These are phyloP conservation scores for Filobasidium floriforme DNA, from an alignment of 768 basidiomycete species.

Conservation along the genomic window DNA sequence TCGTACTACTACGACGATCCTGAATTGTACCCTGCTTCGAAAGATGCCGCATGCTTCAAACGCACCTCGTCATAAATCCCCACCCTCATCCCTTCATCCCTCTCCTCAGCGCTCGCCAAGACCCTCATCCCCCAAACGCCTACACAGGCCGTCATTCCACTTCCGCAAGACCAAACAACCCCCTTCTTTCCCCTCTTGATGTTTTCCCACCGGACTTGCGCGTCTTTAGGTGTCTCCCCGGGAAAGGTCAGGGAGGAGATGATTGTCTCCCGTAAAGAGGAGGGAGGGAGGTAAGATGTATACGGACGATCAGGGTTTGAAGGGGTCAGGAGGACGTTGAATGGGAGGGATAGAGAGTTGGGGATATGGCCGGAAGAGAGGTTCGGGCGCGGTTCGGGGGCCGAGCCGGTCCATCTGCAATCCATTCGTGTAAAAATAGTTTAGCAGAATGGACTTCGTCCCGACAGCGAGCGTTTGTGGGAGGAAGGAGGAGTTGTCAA, in stretches of 20 bases:
- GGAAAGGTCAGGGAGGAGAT: constrained; percentile 55
- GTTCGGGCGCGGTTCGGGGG: constrained; percentile 81
- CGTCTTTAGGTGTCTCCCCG: constrained; percentile 7
- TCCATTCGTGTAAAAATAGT: too few relatives aligned
- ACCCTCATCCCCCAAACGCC: constrained; percentile 86
- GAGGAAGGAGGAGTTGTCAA: not conserved
- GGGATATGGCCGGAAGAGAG: constrained; percentile 91
- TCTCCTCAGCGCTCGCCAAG: constrained; percentile 46
- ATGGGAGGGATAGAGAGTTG: constrained; percentile 73
- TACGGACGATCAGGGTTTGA: constrained; percentile 49
- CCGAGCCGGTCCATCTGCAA: constrained; percentile 65
- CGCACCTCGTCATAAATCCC: constrained; percentile 91
- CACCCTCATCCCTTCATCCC: constrained; percentile 42
- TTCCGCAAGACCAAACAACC: constrained; percentile 77
- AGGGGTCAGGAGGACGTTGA: constrained; percentile 61
- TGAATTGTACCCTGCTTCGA: constrained; percentile 5
- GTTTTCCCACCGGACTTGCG: constrained; percentile 48
- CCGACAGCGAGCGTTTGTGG: too few relatives aligned
- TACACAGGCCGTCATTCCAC: constrained; percentile 95
- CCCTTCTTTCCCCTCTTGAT: constrained; percentile 57
- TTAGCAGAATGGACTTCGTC: too few relatives aligned
- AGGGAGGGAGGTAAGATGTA: constrained; percentile 53
- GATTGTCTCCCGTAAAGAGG: constrained; percentile 58
- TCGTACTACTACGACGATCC: not conserved
- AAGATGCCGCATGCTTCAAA: not conserved